Evolutionary conservation across 495 filamentous ascomycete species (phyloP), one percentile per base, ranked within the genome.

Genomic region (Ramalina intermedia): DNA sequence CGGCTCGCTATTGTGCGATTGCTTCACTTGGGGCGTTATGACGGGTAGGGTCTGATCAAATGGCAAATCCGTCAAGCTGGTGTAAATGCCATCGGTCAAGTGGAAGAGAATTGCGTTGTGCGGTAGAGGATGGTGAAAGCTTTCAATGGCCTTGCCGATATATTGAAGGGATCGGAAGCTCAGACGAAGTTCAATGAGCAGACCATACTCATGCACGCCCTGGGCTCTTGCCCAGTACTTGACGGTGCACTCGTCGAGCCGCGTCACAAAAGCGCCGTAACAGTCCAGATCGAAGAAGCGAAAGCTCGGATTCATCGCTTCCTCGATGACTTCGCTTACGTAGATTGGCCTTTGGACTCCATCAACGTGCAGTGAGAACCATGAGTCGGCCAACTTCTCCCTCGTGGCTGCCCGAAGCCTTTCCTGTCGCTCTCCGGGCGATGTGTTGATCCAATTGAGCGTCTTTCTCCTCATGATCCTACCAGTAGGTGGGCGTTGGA

Each of bases 271-370:
- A 11, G 85, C 76, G 0, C 79, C 81, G 47, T 76, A 82, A 16
- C 70, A 62, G 38, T 78, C 74, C 14, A 96, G 72, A 51, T 96
- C 87, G 62, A 96, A 93, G 50, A 81, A 79, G 37, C 80, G 79
- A 61, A 95, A 98, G 58, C 79, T 85, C 37, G 89, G 89, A 65
- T 96, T 96, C 73, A 85, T 89, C 14, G 85, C 75, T 60, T 79
- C 78, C 51, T 84, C 74, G 14, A 79, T 71, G 37, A 84, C 68
- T 67, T 98, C 91, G 64, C 87, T 95, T 60, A 94, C 78, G 61
- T 96, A 98, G 20, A 96, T 65, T 0, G 91, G 89, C 17, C 85
- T 80, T 36, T 74, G 63, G 41, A 73, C 61, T 1, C 66, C 73
- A 7, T 73, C 71, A 50, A 76, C 77, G 65, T 95, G 89, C 21